Evolutionary conservation across 176 grass and related monocot species (phyloP).

Genomic region (Oryza meyeriana): DNA sequence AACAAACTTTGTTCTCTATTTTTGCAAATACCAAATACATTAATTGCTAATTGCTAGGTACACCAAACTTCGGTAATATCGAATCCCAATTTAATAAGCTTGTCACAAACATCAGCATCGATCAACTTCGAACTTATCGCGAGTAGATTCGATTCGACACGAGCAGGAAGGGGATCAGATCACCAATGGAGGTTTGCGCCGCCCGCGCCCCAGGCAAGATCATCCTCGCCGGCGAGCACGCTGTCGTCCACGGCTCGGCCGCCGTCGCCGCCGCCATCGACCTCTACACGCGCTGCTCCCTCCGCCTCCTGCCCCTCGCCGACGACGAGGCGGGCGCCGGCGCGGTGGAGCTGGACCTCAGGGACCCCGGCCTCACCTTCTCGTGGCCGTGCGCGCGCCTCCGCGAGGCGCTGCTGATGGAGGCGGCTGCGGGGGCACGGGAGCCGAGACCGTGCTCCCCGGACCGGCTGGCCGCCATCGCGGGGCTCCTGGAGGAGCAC

Average conservation of each 20-base stretch:
- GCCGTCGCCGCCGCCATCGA: constrained; percentile 78
- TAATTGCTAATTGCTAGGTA: background rate
- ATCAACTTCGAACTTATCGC: too few species aligned
- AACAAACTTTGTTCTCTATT: too few species aligned
- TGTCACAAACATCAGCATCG: too few species aligned
- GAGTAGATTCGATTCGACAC: too few species aligned
- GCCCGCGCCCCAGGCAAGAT: constrained; percentile 81
- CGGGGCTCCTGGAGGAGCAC: constrained; percentile 39
- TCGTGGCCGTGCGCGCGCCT: constrained; percentile 55
- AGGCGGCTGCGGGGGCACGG: background rate
- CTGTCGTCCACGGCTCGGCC: constrained; percentile 75
- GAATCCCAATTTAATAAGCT: too few species aligned
- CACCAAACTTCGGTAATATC: background rate
- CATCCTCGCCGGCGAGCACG: constrained; percentile 89
- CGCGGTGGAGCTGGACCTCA: constrained; percentile 58
- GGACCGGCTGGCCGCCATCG: constrained; percentile 30
- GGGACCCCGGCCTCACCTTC: constrained; percentile 54
- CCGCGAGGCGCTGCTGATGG: constrained; percentile 33
- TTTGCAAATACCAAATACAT: too few species aligned
- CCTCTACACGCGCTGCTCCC: constrained; percentile 53
- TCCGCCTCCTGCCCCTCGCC: constrained; percentile 30
- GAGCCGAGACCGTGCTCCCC: constrained; percentile 37
- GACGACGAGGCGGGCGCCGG: constrained; percentile 10
- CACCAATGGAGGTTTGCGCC: constrained; percentile 46
- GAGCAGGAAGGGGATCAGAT: background rate